Evolutionary conservation across 2,329 filamentous ascomycete genomes (phyloP).

Genomic region (Aspergillus neoniger): DNA sequence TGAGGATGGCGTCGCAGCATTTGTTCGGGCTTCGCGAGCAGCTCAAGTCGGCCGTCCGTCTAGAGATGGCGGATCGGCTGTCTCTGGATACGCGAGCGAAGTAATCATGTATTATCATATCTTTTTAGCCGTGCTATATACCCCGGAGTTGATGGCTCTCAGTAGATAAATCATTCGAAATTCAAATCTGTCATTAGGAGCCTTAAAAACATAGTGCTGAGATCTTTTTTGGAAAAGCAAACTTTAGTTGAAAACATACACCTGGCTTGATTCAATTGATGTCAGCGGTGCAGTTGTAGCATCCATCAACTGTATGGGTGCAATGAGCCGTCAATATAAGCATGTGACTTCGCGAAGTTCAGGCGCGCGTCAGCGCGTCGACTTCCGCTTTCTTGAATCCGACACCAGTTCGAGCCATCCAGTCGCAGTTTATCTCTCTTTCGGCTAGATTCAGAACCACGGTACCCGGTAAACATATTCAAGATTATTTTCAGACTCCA

Average conservation of each 20-base stretch:
- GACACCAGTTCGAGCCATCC: constrained; percentile 5
- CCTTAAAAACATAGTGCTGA: background rate
- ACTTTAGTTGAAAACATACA: background rate
- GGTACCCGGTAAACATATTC: background rate
- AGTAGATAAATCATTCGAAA: constrained; percentile 10
- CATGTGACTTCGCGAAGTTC: constrained; percentile 45
- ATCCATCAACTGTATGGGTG: background rate
- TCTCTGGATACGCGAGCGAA: constrained; percentile 62
- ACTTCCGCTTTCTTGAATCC: constrained; percentile 6
- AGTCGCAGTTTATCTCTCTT: constrained; percentile 10
- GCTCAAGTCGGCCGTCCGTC: constrained; percentile 57
- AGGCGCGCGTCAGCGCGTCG: constrained; percentile 31
- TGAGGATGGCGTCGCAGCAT: constrained; percentile 57
- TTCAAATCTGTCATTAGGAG: background rate
- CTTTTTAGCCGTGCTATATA: constrained; percentile 24
- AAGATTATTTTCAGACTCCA: constrained; percentile 13
- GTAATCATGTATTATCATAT: constrained; percentile 31
- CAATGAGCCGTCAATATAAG: constrained; percentile 8
- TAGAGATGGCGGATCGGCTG: constrained; percentile 60
- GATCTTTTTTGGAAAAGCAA: background rate
- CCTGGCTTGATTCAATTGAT: background rate
- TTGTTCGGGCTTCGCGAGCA: constrained; percentile 56
- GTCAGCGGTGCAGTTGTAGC: constrained; percentile 5
- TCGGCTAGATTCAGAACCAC: background rate
- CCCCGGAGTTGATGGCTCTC: constrained; percentile 18